A percentile compares a stretch with the other conserved stretches of the same genome.
Conservation (phyloP, 495 filamentous ascomycete species). For the Pyrenopolyporus hunteri region DNA sequence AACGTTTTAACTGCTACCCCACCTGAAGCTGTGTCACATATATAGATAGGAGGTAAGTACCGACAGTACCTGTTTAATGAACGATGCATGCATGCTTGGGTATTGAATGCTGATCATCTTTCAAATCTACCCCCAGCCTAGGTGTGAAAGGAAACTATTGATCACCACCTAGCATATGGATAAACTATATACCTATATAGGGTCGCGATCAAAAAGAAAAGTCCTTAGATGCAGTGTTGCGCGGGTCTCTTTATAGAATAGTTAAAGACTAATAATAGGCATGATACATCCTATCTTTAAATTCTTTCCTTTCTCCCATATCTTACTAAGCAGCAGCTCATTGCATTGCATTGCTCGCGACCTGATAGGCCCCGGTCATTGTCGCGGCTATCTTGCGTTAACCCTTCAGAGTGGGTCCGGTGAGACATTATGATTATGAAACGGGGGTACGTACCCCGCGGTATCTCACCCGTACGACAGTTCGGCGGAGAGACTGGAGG, state of each 20-base stretch:
- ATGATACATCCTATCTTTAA: neutral
- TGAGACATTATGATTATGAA: constrained; percentile 21
- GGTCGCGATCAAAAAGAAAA: no score
- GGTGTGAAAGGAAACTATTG: no score
- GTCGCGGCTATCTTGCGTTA: constrained; percentile 41
- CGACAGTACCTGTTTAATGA: no score
- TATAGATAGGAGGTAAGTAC: no score
- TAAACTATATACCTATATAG: no score
- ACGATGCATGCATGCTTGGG: no score
- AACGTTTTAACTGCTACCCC: no score
- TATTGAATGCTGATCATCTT: no score
- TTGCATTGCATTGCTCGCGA: neutral
- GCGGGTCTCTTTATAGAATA: neutral
- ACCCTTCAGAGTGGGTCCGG: constrained; percentile 25
- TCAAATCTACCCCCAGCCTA: no score
- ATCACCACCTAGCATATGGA: no score
- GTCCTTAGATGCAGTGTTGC: neutral
- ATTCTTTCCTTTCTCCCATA: constrained; percentile 8
- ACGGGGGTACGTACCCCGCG: constrained; percentile 37
- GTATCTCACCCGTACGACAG: constrained; percentile 18
- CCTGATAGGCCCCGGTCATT: constrained; percentile 22
- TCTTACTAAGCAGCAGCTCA: constrained; percentile 22
- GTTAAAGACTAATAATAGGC: constrained; percentile 19
- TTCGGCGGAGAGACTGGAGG: constrained; percentile 28
- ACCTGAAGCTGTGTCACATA: no score